Percentiles rank a stretch among this genome's conserved stretches.
These are phyloP conservation scores for Chlorella vulgaris DNA, from an alignment of 139 green algal species.

Conservation along the genomic window DNA sequence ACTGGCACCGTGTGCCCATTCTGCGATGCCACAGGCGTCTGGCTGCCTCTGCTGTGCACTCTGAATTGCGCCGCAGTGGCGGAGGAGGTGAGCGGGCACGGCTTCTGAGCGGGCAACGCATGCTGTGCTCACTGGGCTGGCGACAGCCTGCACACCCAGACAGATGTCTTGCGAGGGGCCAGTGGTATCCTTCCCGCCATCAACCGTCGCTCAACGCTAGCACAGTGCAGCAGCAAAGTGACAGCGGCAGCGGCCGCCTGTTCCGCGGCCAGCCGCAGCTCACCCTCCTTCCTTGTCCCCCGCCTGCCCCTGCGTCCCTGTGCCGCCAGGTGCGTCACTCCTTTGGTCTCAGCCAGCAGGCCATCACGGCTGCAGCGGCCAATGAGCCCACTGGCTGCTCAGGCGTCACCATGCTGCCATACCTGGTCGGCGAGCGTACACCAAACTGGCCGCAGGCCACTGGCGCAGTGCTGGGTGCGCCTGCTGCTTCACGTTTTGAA, in stretches of 20 bases:
- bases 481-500: no score
- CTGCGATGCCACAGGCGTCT: slow-evolving; percentile 77
- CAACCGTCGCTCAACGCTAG: no score
- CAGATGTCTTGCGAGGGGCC: no score
- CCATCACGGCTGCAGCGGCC: slow-evolving; percentile 65
- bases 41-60: slow-evolving; percentile 86
- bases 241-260: not conserved
- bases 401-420: slow-evolving; percentile 83
- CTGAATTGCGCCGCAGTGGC: slow-evolving; percentile 84
- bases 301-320: not conserved
- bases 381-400: slow-evolving; percentile 66
- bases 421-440: slow-evolving; percentile 84
- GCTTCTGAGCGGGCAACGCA: not conserved
- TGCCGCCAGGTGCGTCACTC: slow-evolving; percentile 50
- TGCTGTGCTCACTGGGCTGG: no score
- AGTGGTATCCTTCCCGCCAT: no score
- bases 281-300: not conserved
- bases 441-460: slow-evolving; percentile 86
- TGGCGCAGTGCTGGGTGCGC: slow-evolving; percentile 69
- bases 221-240: not conserved
- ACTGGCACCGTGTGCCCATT: slow-evolving; percentile 80
- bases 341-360: slow-evolving; percentile 61
- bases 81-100: slow-evolving; percentile 65
- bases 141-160: no score
- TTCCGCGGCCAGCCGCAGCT: not conserved